phyloP scores from a whole-genome alignment of 1,139 yeast species.

The Kurtzmaniella quercitrusa region DNA sequence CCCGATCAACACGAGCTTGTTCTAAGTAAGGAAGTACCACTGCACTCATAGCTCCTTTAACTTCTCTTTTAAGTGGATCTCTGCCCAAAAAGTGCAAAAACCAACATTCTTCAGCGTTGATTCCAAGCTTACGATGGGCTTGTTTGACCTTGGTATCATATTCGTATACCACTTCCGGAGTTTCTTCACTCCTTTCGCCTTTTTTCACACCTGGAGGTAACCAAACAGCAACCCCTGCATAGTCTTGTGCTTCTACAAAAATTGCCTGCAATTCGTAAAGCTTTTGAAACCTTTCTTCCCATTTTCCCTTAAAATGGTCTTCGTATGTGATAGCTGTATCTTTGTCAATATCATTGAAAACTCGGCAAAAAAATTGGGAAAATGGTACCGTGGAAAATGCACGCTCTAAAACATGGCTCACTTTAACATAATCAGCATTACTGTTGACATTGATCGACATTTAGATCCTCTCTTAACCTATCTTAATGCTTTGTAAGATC shows the following conservation, averaged over 20 bases:
- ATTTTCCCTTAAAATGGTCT: conserved; percentile 4
- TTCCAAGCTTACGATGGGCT: conserved; percentile 5
- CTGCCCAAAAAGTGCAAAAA: conserved; percentile 10
- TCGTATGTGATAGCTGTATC: conserved; percentile 2
- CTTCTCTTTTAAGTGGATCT: conserved; percentile 4
- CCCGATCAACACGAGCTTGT: conserved; percentile 5
- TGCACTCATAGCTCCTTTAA: conserved; percentile 9
- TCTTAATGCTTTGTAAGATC: no score
- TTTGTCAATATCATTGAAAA: background rate
- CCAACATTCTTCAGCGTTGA: conserved; percentile 7
- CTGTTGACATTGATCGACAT: no score
- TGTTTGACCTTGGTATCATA: conserved; percentile 3
- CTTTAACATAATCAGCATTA: background rate
- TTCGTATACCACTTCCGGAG: conserved; percentile 2
- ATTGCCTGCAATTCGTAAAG: conserved; percentile 7
- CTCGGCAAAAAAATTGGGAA: background rate
- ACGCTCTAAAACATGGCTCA: conserved; percentile 2
- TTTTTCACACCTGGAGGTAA: conserved; percentile 8
- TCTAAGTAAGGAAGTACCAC: conserved; percentile 8
- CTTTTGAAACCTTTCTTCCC: conserved; percentile 5
- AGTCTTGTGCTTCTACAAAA: conserved; percentile 9
- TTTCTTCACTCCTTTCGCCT: conserved; percentile 1
- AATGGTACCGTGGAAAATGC: conserved; percentile 4
- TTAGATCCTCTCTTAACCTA: no score
- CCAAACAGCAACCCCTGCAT: conserved; percentile 11